Percentiles rank a stretch among this genome's conserved stretches.
These are phyloP conservation scores for Candida awuae DNA, from an alignment of 805 yeast species.

Conservation along the genomic window DNA sequence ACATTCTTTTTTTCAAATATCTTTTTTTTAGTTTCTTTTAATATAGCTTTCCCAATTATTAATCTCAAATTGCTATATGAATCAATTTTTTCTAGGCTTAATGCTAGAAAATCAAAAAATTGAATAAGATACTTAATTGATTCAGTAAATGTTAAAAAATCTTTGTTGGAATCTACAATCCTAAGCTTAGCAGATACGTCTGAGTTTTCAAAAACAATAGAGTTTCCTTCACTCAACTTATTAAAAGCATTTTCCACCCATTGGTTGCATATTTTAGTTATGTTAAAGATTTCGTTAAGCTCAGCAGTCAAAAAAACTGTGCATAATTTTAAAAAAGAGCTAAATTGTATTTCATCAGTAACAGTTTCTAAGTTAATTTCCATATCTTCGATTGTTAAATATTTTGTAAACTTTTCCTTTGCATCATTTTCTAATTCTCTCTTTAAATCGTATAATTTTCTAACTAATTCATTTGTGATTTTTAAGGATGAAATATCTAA, in stretches of 20 bases:
- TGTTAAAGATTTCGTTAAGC: constrained; percentile 14
- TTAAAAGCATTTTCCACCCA: constrained; percentile 17
- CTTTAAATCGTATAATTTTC: constrained; percentile 9
- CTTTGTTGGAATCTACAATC: not conserved
- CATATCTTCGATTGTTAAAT: constrained; percentile 11
- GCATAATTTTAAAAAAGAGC: constrained; percentile 15
- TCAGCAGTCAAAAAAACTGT: constrained; percentile 6
- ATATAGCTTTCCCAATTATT: constrained; percentile 15
- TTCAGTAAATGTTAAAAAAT: constrained; percentile 8
- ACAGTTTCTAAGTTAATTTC: constrained; percentile 10
- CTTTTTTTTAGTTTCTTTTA: constrained; percentile 16
- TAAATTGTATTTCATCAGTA: constrained; percentile 13
- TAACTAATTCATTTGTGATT: constrained; percentile 14
- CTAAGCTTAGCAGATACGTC: constrained; percentile 4
- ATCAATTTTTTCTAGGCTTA: constrained; percentile 4
- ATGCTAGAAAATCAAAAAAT: constrained; percentile 18
- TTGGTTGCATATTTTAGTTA: constrained; percentile 18
- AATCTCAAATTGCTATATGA: constrained; percentile 15
- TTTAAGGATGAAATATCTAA: constrained; percentile 4
- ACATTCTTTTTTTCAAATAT: constrained; percentile 21
- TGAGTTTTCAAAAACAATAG: constrained; percentile 6
- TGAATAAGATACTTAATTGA: constrained; percentile 17
- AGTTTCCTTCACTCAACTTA: constrained; percentile 13
- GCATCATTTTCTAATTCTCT: constrained; percentile 6
- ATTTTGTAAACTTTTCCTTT: constrained; percentile 9